phyloP scores from a whole-genome alignment of 352 stramenopile genomes.

The Phytophthora lateralis region DNA sequence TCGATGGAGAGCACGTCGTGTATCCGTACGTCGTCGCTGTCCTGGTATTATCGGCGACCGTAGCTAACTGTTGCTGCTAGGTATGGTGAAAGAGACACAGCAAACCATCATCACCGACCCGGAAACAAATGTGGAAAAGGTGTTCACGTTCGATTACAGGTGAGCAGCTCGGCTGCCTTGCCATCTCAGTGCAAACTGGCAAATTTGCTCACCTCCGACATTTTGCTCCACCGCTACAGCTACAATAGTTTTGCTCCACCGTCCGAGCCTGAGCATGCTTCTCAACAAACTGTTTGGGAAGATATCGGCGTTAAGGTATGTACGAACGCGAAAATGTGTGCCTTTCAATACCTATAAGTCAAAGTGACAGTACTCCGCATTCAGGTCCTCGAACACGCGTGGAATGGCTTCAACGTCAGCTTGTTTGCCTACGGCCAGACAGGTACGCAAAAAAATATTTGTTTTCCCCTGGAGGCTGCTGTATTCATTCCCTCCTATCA shows the following conservation, averaged over 20 bases:
- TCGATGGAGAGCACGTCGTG: slow-evolving; percentile 70
- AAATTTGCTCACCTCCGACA: background rate
- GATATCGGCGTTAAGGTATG: slow-evolving; percentile 82
- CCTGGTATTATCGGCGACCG: background rate
- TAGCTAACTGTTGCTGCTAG: slow-evolving; percentile 30
- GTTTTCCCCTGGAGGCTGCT: background rate
- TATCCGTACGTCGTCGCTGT: slow-evolving; percentile 50
- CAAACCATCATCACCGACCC: slow-evolving; percentile 87
- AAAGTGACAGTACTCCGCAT: background rate
- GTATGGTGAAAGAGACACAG: slow-evolving; percentile 80
- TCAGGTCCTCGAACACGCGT: slow-evolving; percentile 87
- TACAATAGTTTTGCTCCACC: slow-evolving; percentile 82
- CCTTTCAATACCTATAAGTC: background rate
- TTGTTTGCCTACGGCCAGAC: slow-evolving; percentile 90
- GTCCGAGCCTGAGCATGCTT: slow-evolving; percentile 65
- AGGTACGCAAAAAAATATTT: slow-evolving; percentile 16
- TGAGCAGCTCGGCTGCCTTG: slow-evolving; percentile 2
- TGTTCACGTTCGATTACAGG: slow-evolving; percentile 91
- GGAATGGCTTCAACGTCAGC: slow-evolving; percentile 91
- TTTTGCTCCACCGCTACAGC: slow-evolving; percentile 28
- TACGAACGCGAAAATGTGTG: background rate
- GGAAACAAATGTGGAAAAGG: slow-evolving; percentile 74
- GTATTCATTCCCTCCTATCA: background rate
- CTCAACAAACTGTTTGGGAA: slow-evolving; percentile 85
- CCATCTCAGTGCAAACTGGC: background rate